Evolutionary conservation across 441 rosid genomes (phyloP), one percentile per base, ranked within the genome.

Genomic region (Erodium trifolium): DNA sequence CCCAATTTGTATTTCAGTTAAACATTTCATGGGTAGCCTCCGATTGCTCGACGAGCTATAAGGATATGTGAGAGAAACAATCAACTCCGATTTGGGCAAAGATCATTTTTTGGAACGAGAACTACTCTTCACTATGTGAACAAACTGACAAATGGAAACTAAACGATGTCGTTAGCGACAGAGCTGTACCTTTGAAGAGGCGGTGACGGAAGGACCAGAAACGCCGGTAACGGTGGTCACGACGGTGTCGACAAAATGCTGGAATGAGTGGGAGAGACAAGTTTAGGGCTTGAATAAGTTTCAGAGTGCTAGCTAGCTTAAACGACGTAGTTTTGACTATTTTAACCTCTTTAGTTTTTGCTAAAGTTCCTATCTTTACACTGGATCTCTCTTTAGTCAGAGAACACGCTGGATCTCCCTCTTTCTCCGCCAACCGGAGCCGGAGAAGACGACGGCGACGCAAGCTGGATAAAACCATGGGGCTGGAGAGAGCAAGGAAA

Each of bases 401-500:
- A 43, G 49, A 43, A 43, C 13, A 11, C 1, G 2, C 12, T 43
- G 18, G 3, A 57, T 57, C 63, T 57, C 63, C 63, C 63, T 9
- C 27, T 55, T 57, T 57, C 63, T 57, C 63, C 17, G 63, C 63
- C 2, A 7, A 57, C 17, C 63, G 63, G 63, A 57, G 63, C 16
- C 29, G 63, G 63, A 57, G 63, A 57, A 6, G 29, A 57, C 62
- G 62, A 19, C 63, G 63, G 34, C 3, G 34, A 23, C 63, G 5
- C 63, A 7, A 57, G 23, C 29, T 18, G 11, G 7, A 57, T 57
- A 5, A 10, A 57, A 73, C 75, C 77, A 88, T 89, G 93, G 86
- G 89, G 75, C 80, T 87, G 74, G 87, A 86, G 73, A 87, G 90
- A 76, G 71, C 69, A 47, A 85, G 77, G 71, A 84, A 23, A 60